Evolutionary conservation across 768 basidiomycete genomes (phyloP).

Genomic region (Leucocoprinus sp.): DNA sequence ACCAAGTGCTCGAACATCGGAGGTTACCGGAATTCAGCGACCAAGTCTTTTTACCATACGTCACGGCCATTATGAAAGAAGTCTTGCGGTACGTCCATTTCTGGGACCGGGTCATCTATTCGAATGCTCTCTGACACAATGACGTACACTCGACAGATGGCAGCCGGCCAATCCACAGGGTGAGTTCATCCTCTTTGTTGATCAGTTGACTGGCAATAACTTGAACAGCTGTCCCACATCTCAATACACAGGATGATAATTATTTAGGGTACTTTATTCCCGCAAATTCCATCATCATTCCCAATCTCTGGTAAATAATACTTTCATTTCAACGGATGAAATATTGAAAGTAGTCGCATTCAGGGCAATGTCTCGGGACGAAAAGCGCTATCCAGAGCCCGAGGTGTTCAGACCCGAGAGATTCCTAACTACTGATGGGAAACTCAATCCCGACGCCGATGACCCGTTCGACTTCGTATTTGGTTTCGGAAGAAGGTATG

Average conservation of each 20-base stretch:
- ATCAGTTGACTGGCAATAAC: not conserved
- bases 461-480: constrained; percentile 17
- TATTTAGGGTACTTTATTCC: constrained; percentile 25
- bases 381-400: constrained; percentile 28
- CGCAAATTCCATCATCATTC: constrained; percentile 23
- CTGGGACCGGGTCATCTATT: not conserved
- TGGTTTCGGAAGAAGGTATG: constrained; percentile 22
- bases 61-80: constrained; percentile 30
- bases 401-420: constrained; percentile 30
- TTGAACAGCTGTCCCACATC: constrained; percentile 20
- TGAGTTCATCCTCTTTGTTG: constrained; percentile 6
- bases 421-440: constrained; percentile 18
- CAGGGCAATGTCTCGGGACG: constrained; percentile 34
- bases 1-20: constrained; percentile 24
- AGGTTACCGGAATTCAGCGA: constrained; percentile 33
- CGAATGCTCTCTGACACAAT: not conserved
- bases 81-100: constrained; percentile 18
- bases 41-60: constrained; percentile 27
- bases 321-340: not conserved
- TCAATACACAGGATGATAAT: constrained; percentile 22
- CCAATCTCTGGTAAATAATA: constrained; percentile 25
- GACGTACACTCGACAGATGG: constrained; percentile 17
- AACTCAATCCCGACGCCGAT: constrained; percentile 12
- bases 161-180: constrained; percentile 24
- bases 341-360: too few species aligned